Base-by-base conservation (phyloP, 2,329 filamentous ascomycete genomes). In the Triangularia setosa region DNA sequence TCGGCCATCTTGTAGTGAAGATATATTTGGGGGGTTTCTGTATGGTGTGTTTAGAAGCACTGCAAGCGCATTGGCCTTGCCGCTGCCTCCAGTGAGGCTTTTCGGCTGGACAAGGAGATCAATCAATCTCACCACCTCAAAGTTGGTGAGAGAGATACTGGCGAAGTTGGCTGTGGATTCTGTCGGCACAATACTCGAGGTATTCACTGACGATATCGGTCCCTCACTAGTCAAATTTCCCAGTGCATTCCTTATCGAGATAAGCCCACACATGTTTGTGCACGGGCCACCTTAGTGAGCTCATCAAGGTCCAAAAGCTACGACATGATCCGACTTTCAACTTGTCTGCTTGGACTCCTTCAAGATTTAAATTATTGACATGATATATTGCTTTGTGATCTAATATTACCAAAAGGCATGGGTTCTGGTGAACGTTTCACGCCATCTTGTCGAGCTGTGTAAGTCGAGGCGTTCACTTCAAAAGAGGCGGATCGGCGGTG, bases 1-100 rank as follows among this genome's bases (percentile, higher is more conserved):
- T 70, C 69, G 55, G 70, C 67, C 70, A 72, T 72, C n/a, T 33
- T 48, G 57, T 23, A 18, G 60, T 66, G 60, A 14, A 40, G 52
- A 24, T 56, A 52, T 57, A 12, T 62, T 18, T 55, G 21, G 52
- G 54, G 23, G n/a, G 1, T 61, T 59, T 24, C 40, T 62, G 62
- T 53, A 40, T 18, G 35, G 25, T 68, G 48, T 44, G 54, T 61
- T 27, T 9, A 28, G 24, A 28, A 61, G 56, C 57, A 64, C 68
- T 63, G 66, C 58, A 33, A 67, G 64, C 64, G 66, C 69, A 66
- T 69, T 63, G 28, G 63, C n/a, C 35, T 64, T 63, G 63, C 57
- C 60, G 21, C 58, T 27, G 62, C 64, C 66, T 28, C 48, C 18
- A 16, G 27, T 24, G 53, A 33, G 48, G 53, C 57, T 55, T 57